phyloP scores from a whole-genome alignment of 352 stramenopile species.

The Globisporangium spinosum region DNA sequence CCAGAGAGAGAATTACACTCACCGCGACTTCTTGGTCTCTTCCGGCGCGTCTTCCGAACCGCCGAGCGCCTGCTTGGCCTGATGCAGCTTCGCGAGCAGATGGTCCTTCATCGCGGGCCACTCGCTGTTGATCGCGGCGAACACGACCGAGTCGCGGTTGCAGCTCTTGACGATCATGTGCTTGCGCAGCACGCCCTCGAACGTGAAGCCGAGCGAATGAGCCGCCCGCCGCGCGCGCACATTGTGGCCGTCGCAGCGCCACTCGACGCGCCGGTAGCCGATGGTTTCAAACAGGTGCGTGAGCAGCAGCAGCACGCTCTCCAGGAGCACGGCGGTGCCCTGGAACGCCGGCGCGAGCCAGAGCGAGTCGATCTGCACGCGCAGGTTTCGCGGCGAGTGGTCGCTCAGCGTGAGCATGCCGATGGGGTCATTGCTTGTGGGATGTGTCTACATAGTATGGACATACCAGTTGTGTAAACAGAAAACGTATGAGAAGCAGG shows the following conservation, averaged over 20 bases:
- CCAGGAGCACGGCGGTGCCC: slow-evolving; percentile 37
- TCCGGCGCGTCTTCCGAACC: slow-evolving; percentile 10
- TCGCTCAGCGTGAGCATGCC: slow-evolving; percentile 75
- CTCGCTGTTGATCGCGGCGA: slow-evolving; percentile 86
- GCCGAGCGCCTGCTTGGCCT: slow-evolving; percentile 9
- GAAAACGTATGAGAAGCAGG: neutral
- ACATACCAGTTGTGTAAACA: neutral
- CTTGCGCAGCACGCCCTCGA: slow-evolving; percentile 88
- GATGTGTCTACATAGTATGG: slow-evolving; percentile 34
- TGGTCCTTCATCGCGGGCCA: slow-evolving; percentile 72
- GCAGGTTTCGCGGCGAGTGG: slow-evolving; percentile 77
- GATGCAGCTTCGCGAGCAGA: slow-evolving; percentile 41
- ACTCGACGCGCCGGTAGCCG: slow-evolving; percentile 86
- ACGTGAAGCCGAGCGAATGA: slow-evolving; percentile 79
- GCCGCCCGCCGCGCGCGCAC: slow-evolving; percentile 72
- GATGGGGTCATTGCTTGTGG: slow-evolving; percentile 42
- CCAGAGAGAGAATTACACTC: slow-evolving; percentile 6
- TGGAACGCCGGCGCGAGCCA: slow-evolving; percentile 85
- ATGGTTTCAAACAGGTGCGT: slow-evolving; percentile 54
- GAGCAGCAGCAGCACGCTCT: slow-evolving; percentile 71
- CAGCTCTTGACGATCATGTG: slow-evolving; percentile 81
- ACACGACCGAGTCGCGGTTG: slow-evolving; percentile 85
- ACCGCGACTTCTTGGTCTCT: slow-evolving; percentile 38
- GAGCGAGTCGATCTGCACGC: slow-evolving; percentile 71
- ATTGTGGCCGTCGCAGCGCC: slow-evolving; percentile 85